phyloP scores from a whole-genome alignment of 768 basidiomycete genomes.

The Auriscalpium orientale region DNA sequence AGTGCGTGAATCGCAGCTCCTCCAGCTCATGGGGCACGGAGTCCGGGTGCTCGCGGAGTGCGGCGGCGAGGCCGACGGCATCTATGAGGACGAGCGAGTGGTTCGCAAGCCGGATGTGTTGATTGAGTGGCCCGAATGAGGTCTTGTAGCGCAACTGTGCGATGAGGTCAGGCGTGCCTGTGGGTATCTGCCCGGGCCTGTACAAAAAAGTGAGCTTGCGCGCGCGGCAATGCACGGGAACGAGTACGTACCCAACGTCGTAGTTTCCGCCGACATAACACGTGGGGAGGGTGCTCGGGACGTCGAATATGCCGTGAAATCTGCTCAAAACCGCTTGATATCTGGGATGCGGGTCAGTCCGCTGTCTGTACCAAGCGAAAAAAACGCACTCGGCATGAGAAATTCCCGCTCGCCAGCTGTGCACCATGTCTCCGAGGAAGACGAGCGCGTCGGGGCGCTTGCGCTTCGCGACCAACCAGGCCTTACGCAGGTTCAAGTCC shows the following conservation, averaged over 20 bases:
- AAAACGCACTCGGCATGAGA: conserved; percentile 59
- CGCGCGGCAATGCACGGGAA: too few relatives aligned
- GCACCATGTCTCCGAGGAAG: conserved; percentile 91
- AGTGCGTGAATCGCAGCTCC: conserved; percentile 9
- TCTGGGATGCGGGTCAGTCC: conserved; percentile 32
- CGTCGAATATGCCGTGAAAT: conserved; percentile 65
- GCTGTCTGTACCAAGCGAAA: not conserved
- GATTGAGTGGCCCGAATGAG: conserved; percentile 73
- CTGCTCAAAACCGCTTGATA: conserved; percentile 62
- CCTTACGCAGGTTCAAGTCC: conserved; percentile 80
- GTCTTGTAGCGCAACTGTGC: conserved; percentile 46
- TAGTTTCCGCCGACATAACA: conserved; percentile 88
- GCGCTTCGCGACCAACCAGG: conserved; percentile 61
- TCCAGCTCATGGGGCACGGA: conserved; percentile 18
- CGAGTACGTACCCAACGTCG: conserved; percentile 64
- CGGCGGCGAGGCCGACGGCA: conserved; percentile 50
- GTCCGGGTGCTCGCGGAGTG: conserved; percentile 29
- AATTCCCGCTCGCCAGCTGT: conserved; percentile 66
- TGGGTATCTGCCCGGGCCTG: conserved; percentile 23
- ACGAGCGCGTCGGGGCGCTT: conserved; percentile 65
- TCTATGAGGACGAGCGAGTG: conserved; percentile 71
- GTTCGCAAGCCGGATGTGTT: conserved; percentile 54
- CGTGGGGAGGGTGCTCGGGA: conserved; percentile 37
- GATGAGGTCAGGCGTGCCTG: conserved; percentile 16
- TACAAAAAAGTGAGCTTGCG: not conserved